Evolutionary conservation across 2,329 filamentous ascomycete species (phyloP).

Genomic region (Paraphoma sp.): DNA sequence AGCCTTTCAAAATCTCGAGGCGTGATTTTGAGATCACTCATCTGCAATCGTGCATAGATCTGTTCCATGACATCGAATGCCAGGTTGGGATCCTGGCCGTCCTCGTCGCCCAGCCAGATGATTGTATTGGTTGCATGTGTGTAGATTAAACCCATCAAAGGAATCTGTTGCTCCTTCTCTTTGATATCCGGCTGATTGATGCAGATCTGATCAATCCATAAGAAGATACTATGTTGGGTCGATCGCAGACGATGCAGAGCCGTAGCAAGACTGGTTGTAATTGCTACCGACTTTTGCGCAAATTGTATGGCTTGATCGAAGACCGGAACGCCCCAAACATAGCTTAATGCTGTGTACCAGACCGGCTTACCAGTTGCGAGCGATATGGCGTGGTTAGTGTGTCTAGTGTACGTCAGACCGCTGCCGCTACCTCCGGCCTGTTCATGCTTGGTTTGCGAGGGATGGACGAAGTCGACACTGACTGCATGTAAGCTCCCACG

Average conservation of each 20-base stretch:
- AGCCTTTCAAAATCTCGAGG: constrained; percentile 24
- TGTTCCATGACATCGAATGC: constrained; percentile 25
- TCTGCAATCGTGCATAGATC: constrained; percentile 16
- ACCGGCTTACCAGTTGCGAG: constrained; percentile 11
- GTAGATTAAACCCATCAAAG: constrained; percentile 34
- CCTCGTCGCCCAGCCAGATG: constrained; percentile 36
- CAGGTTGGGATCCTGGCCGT: constrained; percentile 14
- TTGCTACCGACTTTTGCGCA: constrained; percentile 11
- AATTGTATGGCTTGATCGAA: constrained; percentile 21
- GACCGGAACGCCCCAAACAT: constrained; percentile 27
- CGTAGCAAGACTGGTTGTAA: constrained; percentile 22
- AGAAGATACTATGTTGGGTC: constrained; percentile 18
- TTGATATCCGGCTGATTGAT: constrained; percentile 25
- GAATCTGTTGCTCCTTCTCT: constrained; percentile 35
- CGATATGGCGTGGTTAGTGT: constrained; percentile 29
- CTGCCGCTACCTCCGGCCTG: not conserved
- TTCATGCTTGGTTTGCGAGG: constrained; percentile 3
- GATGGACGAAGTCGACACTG: constrained; percentile 28
- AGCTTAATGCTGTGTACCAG: constrained; percentile 33
- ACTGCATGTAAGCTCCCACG: constrained; percentile 21
- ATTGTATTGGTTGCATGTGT: constrained; percentile 31
- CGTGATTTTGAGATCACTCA: constrained; percentile 17
- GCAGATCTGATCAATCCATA: constrained; percentile 35
- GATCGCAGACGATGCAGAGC: constrained; percentile 25
- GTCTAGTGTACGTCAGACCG: constrained; percentile 5